Conservation (phyloP, 352 stramenopile genomes). For the Pythium scleroteichum region DNA sequence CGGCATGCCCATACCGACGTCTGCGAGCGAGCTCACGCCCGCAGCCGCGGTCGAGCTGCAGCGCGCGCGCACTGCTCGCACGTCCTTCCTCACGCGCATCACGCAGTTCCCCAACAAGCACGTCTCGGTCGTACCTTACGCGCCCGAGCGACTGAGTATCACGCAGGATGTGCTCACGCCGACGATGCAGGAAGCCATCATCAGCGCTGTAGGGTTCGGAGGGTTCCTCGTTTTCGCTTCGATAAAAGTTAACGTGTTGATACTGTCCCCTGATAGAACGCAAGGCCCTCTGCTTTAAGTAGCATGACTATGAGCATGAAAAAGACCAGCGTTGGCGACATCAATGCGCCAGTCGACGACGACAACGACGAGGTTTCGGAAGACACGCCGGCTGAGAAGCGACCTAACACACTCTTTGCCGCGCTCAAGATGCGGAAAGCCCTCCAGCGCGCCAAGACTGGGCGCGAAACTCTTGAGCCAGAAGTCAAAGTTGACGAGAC, state of each 20-base stretch:
- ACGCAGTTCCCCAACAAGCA: constrained; percentile 45
- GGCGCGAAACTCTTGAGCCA: constrained; percentile 3
- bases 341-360: constrained; percentile 5
- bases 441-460: constrained; percentile 40
- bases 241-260: not conserved
- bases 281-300: constrained; percentile 1
- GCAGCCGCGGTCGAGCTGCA: constrained; percentile 7
- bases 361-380: not conserved
- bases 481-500: constrained; percentile 37
- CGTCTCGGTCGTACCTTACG: constrained; percentile 62
- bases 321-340: constrained; percentile 8
- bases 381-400: constrained; percentile 1
- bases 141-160: constrained; percentile 67
- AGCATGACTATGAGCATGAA: constrained; percentile 6
- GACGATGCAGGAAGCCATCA: constrained; percentile 45
- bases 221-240: not conserved
- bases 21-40: not conserved
- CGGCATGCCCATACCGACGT: constrained; percentile 8
- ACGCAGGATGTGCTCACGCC: constrained; percentile 50
- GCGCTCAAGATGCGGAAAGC: constrained; percentile 53
- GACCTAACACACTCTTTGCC: constrained; percentile 57
- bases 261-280: not conserved
- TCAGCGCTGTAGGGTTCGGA: constrained; percentile 33
- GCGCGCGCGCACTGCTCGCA: constrained; percentile 21
- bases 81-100: constrained; percentile 53